Percentiles rank a stretch among this genome's conserved stretches.
These are phyloP conservation scores for Cladophialophora bantiana DNA, from an alignment of 2,329 filamentous ascomycete genomes.

Conservation along the genomic window DNA sequence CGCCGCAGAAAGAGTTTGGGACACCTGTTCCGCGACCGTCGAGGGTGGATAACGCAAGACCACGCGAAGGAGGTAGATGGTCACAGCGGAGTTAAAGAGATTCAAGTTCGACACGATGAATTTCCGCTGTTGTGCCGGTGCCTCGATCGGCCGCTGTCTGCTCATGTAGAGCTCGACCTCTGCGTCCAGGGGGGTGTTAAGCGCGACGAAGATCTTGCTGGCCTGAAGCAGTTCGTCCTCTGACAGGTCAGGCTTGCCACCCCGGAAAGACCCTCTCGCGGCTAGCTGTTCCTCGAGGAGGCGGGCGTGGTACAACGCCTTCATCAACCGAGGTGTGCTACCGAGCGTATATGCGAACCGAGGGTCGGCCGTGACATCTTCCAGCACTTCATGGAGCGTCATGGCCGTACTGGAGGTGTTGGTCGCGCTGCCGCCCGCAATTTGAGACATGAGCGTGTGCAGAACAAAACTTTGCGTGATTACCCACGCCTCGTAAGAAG, in stretches of 20 bases:
- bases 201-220: conserved; percentile 20
- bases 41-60: conserved; percentile 23
- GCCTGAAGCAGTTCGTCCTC: conserved; percentile 23
- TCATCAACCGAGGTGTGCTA: conserved; percentile 25
- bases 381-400: conserved; percentile 18
- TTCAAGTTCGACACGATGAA: conserved; percentile 26
- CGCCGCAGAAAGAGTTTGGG: conserved; percentile 15
- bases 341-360: conserved; percentile 25
- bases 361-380: conserved; percentile 19
- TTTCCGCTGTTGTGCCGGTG: conserved; percentile 18
- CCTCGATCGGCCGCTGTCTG: conserved; percentile 18
- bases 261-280: conserved; percentile 6
- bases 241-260: conserved; percentile 15
- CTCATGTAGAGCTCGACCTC: conserved; percentile 26
- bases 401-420: conserved; percentile 3
- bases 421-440: not conserved
- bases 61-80: conserved; percentile 27
- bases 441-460: conserved; percentile 19
- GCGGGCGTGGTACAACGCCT: conserved; percentile 23
- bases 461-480: conserved; percentile 28
- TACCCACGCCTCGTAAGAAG: conserved; percentile 22
- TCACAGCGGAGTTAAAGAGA: conserved; percentile 24
- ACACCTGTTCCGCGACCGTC: conserved; percentile 20
- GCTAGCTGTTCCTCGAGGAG: conserved; percentile 22
- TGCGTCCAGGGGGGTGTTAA: conserved; percentile 20